A percentile compares a stretch with the other conserved stretches of the same genome.
Evolutionary conservation across 768 basidiomycete species (phyloP).

Genomic region (Termitomyces bulborhizus): DNA sequence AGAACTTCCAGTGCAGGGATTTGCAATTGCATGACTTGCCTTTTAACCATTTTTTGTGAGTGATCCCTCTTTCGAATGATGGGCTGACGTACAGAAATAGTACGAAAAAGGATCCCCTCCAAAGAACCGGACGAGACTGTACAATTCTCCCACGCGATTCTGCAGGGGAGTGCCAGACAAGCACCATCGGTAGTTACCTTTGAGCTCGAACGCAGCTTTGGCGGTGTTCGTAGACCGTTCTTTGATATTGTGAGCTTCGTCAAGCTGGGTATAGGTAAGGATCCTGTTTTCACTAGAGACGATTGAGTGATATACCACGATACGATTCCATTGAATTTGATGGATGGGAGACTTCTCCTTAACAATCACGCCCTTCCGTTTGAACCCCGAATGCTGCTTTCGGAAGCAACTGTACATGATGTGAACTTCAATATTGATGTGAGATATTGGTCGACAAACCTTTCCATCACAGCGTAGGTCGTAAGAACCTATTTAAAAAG

Average conservation of each 20-base stretch:
- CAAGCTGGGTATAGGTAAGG: conserved; percentile 44
- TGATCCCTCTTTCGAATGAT: not conserved
- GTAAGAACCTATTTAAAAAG: conserved; percentile 56
- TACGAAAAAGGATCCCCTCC: conserved; percentile 91
- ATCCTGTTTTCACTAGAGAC: not conserved
- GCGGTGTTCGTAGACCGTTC: conserved; percentile 93
- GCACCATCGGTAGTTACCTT: conserved; percentile 86
- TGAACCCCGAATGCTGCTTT: conserved; percentile 90
- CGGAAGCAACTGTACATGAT: conserved; percentile 63
- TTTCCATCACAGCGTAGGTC: conserved; percentile 83
- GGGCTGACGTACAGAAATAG: conserved; percentile 69
- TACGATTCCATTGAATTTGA: conserved; percentile 75
- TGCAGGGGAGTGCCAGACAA: conserved; percentile 95
- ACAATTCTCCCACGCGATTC: conserved; percentile 97
- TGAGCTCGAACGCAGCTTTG: conserved; percentile 90
- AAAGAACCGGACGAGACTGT: conserved; percentile 88
- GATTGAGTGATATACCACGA: conserved; percentile 45
- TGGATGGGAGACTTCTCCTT: conserved; percentile 89
- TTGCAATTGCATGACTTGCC: conserved; percentile 93
- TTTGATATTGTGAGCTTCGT: conserved; percentile 98
- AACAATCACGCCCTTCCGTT: conserved; percentile 74
- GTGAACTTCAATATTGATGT: not conserved
- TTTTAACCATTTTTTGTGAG: conserved; percentile 18
- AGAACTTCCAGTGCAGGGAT: conserved; percentile 91
- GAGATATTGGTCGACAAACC: conserved; percentile 18